Evolutionary conservation across 257 asterid species (phyloP).

Genomic region (Capsicum baccatum): DNA sequence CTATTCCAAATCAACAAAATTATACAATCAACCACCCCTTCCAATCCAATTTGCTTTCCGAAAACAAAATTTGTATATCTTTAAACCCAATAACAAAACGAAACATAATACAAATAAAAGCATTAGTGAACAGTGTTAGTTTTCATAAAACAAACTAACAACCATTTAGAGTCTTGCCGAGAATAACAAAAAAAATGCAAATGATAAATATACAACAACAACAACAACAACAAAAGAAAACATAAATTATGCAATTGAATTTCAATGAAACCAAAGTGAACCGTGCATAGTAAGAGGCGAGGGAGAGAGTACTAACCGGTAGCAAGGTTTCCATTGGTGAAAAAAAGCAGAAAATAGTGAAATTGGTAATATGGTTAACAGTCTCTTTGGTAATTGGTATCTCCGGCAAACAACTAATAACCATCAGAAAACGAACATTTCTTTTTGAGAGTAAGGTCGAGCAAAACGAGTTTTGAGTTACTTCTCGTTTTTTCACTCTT

Average conservation of each 20-base stretch:
- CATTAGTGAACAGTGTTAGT: background rate
- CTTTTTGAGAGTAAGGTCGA: background rate
- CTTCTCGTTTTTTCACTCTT: too few species aligned
- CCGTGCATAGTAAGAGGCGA: background rate
- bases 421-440: constrained; percentile 1
- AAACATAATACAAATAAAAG: background rate
- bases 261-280: constrained; percentile 1
- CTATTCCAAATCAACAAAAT: background rate
- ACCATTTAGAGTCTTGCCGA: background rate
- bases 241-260: background rate
- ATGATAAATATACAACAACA: background rate
- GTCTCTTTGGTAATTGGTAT: background rate
- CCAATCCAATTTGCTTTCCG: background rate
- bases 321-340: constrained; percentile 22
- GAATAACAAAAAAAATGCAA: background rate
- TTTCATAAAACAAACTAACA: background rate
- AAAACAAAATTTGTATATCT: background rate
- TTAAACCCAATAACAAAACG: background rate
- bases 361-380: background rate
- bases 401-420: constrained; percentile 11
- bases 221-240: background rate
- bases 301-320: constrained; percentile 16
- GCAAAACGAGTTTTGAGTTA: background rate
- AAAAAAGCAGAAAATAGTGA: background rate
- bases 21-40: background rate